Evolutionary conservation across 2,329 filamentous ascomycete species (phyloP).

Genomic region (Pseudogymnoascus verrucosus): DNA sequence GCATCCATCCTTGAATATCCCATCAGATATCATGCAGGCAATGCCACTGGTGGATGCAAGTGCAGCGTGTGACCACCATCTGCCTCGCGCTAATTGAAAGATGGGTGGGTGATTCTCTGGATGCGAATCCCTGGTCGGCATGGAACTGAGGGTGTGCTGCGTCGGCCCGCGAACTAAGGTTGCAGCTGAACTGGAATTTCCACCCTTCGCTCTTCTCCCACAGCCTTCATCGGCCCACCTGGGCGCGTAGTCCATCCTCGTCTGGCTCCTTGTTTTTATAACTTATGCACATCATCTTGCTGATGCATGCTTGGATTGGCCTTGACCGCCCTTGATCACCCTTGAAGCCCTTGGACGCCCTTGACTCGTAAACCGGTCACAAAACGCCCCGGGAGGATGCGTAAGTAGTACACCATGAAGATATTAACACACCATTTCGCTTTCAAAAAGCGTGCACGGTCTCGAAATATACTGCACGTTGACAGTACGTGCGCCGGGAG

Average conservation of each 20-base stretch:
- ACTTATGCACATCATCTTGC: constrained; percentile 8
- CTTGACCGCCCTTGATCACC: neutral
- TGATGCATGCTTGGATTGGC: neutral
- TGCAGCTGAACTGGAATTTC: neutral
- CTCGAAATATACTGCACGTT: neutral
- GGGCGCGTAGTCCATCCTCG: neutral
- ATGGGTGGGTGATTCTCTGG: constrained; percentile 6
- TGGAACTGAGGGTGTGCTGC: constrained; percentile 12
- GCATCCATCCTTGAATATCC: neutral
- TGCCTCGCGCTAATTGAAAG: constrained; percentile 4
- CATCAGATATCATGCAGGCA: constrained; percentile 1
- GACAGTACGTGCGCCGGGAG: constrained; percentile 7
- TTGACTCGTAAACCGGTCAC: constrained; percentile 7
- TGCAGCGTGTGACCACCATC: constrained; percentile 4
- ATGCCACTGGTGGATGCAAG: constrained; percentile 1
- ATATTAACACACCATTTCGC: constrained; percentile 8
- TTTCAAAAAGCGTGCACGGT: neutral
- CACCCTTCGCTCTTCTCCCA: neutral
- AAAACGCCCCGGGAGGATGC: neutral
- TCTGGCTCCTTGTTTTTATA: constrained; percentile 1
- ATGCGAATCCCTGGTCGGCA: neutral
- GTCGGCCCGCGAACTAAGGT: constrained; percentile 12
- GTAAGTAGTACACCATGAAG: neutral
- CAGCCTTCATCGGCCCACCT: constrained; percentile 5
- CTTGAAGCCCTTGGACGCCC: neutral